These are phyloP conservation scores for Tilletia walkeri DNA, from an alignment of 1,284 basidiomycete genomes.

Conservation along the genomic window DNA sequence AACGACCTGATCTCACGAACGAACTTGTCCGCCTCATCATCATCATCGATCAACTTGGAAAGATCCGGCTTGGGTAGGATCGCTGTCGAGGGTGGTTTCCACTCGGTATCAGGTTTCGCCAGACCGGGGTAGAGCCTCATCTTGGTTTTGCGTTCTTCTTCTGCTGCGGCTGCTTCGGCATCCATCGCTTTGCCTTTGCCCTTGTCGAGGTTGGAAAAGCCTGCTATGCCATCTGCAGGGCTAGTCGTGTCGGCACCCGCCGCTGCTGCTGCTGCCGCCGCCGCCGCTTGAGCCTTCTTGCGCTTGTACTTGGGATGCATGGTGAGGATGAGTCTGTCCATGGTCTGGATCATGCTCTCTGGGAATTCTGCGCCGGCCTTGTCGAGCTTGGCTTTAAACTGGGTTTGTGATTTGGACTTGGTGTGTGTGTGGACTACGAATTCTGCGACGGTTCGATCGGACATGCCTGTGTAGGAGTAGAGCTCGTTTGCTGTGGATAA, in stretches of 20 bases:
- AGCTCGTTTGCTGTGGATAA: constrained; percentile 36
- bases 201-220: constrained; percentile 7
- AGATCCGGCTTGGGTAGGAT: constrained; percentile 7
- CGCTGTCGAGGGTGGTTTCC: constrained; percentile 58
- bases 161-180: constrained; percentile 34
- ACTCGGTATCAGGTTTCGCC: constrained; percentile 71
- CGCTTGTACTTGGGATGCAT: constrained; percentile 92
- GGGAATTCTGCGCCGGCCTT: constrained; percentile 83
- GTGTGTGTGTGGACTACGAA: constrained; percentile 92
- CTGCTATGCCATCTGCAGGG: not conserved
- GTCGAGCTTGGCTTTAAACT: constrained; percentile 79
- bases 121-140: constrained; percentile 87
- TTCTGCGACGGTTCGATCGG: constrained; percentile 89
- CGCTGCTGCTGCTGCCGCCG: constrained; percentile 20
- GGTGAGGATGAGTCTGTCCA: constrained; percentile 88
- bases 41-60: constrained; percentile 42
- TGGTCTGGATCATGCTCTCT: constrained; percentile 81
- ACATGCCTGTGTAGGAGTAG: constrained; percentile 63
- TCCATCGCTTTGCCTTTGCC: constrained; percentile 58
- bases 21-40: constrained; percentile 61
- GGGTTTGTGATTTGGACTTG: constrained; percentile 69
- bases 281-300: constrained; percentile 31
- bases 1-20: constrained; percentile 1
- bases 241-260: constrained; percentile 13
- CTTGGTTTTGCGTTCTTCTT: constrained; percentile 69